A percentile compares a stretch with the other conserved stretches of the same genome.
phyloP scores from a whole-genome alignment of 139 green algal genomes.

The Asterochloris erici region DNA sequence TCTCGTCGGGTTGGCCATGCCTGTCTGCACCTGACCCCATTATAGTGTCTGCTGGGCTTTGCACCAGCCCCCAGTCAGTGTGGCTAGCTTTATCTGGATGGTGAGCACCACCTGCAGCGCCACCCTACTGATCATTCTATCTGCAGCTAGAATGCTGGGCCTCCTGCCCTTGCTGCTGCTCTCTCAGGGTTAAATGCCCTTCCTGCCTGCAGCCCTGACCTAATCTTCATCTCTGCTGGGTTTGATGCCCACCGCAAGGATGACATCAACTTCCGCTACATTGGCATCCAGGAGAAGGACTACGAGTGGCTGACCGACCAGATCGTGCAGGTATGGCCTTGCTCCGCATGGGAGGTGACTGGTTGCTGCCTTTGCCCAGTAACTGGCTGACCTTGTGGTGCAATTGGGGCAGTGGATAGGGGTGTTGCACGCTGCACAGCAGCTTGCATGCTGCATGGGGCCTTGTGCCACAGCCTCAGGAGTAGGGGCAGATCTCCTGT shows the following conservation, averaged over 20 bases:
- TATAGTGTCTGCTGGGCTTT: too few species aligned
- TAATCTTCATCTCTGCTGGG: constrained; percentile 87
- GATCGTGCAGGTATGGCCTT: constrained; percentile 59
- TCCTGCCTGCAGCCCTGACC: constrained; percentile 61
- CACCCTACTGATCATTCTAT: neutral
- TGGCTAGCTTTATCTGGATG: too few species aligned
- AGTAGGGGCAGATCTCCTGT: too few species aligned
- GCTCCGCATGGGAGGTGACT: neutral
- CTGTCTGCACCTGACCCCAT: too few species aligned
- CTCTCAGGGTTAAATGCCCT: constrained; percentile 31
- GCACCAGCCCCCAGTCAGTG: too few species aligned
- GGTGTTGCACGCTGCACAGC: too few species aligned
- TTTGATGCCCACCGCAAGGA: constrained; percentile 91
- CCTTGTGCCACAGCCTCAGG: too few species aligned
- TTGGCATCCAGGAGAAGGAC: constrained; percentile 81
- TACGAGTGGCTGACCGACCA: constrained; percentile 89
- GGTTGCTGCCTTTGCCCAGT: neutral
- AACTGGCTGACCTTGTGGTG: too few species aligned
- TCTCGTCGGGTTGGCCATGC: too few species aligned
- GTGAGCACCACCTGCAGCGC: neutral
- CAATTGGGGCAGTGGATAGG: too few species aligned
- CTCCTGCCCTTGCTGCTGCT: constrained; percentile 36
- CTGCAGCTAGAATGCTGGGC: constrained; percentile 24
- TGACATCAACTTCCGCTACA: constrained; percentile 81
- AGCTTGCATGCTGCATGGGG: too few species aligned